Evolutionary conservation across 768 basidiomycete species (phyloP), one percentile per base, ranked within the genome.

Genomic region (Lentinula boryana): DNA sequence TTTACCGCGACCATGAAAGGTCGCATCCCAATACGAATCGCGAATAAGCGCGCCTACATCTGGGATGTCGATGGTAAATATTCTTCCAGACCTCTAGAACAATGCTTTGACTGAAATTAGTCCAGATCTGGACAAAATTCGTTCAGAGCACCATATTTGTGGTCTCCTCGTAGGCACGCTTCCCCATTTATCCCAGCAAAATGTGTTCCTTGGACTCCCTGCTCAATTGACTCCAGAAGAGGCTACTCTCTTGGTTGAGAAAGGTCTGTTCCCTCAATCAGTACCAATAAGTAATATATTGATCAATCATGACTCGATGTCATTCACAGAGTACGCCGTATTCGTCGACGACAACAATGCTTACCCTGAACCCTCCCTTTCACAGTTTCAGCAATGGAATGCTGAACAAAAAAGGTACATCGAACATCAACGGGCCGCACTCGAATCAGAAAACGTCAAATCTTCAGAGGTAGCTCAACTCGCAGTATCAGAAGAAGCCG

Each of bases 171-270:
- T 85, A 0, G 97, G 97, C 0, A 98, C 97, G 1, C 83, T 99
- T 13, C 95, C 97, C 2, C 93, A 95, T 69, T 80, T 98, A 1
- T 87, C 94, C 1, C 95, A 98, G 67, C 97, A 99, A 74, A 99
- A 99, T 76, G 84, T 90, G 2, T 99, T 99, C 70, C 79, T 99
- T 36, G 97, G 97, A 6, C 75, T 94, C n/a, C 97, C 97, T 1
- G 77, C 97, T 5, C 76, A 91, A 7, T 77, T 98, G 1, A 84
- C 92, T 74, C 92, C 93, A 0, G 97, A 99, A 72, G 97, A 98
- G 70, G 93, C 88, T 8, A 92, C 91, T 10, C 78, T 95, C 35
- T 84, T 98, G 5, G 84, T 98, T 13, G 82, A 88, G 65, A 89
- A 90, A 63, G 84, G 97, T 93, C 62, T 56, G 80, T 65, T 50